Evolutionary conservation across 2,329 filamentous ascomycete species (phyloP), one percentile per base, ranked within the genome.

Genomic region (Neopestalotiopsis clavispora): DNA sequence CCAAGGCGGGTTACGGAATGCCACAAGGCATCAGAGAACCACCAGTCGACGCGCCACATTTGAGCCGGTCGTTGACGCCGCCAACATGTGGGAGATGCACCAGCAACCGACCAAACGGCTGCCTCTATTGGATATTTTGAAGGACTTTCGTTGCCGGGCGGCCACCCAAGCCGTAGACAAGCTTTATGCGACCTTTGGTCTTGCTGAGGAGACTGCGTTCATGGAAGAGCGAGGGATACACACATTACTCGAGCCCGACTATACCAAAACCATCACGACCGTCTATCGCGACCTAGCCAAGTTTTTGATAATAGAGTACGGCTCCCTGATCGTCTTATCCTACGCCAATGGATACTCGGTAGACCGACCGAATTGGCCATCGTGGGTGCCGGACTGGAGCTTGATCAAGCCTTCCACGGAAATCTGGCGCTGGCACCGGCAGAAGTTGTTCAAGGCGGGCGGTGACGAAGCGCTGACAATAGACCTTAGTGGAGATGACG

Each of bases 331-430:
- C 2, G 65, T 66, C 4, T n/a, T 66, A 1, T 58, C 49, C 52
- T 56, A 42, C 52, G 68, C 30, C 23, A 52, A 28, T 34, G 61
- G 20, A 13, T 34, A 59, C 30, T 49, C 10, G 34, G 30, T 49
- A 30, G 59, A 45, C 14, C 6, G 45, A 6, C 23, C 52, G 9
- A 30, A 59, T 12, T 70, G 67, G 42, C 71, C 69, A 5, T 72
- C 71, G 1, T 72, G 69, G 69, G 66, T 71, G 4, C 68, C 69
- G 1, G 65, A 72, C 30, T 71, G 69, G 71, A 42, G 58, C 30
- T 14, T 42, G 14, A 13, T 30, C 4, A 74, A 73, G 58, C 58
- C 38, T 38, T 73, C 69, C 2, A 66, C 67, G 1, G 70, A 73
- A 20, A 67, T 73, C 20, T 70, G 66, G 40, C 67, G 30, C 63